Evolutionary conservation across 129 eudicot genomes (phyloP), one percentile per base, ranked within the genome.

Genomic region (Smallanthus sonchifolius): DNA sequence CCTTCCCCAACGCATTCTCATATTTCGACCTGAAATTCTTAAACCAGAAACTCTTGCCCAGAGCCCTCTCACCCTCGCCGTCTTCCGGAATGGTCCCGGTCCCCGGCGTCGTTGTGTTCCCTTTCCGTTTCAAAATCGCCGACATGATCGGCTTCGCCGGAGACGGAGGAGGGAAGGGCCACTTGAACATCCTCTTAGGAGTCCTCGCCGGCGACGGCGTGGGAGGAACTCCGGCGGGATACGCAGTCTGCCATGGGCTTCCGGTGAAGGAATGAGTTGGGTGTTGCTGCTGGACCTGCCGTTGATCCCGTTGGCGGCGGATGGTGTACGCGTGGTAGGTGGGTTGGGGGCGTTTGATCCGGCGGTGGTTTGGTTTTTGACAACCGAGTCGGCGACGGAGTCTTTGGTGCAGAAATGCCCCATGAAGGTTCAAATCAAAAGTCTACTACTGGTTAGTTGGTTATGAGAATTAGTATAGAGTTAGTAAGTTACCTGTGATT

Each of bases 161-260:
- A 6, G 97, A 94, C 49, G 98, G 98, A n/a, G 99, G 99, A 8
- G 99, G 99, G 45, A 95, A 85, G 57, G 97, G 97, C 97, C 97
- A 95, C 80, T 88, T 87, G 85, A 91, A 84, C 65, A 81, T 80
- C 85, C 88, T 65, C 56, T 80, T 79, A 2, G 97, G 97, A 32
- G 99, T 89, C 84, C 96, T 82, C 80, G 96, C 87, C 75, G 99
- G 97, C 0, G 95, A 91, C 56, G 97, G 97, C 45, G 97, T 84
- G 65, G 97, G 97, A 7, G 84, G 86, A 1, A 95, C 77, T 1
- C 99, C 99, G 24, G 96, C 87, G 0, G 98, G 98, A 28, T 84
- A 94, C 15, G 84, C 84, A 9, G 82, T 87, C 67, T 85, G 89
- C 85, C 87, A 90, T 65, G 96, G 97, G 16, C 95, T 88, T 4